Conservation (phyloP, 2,329 filamentous ascomycete genomes). For the Trichocomaceae sp. region DNA sequence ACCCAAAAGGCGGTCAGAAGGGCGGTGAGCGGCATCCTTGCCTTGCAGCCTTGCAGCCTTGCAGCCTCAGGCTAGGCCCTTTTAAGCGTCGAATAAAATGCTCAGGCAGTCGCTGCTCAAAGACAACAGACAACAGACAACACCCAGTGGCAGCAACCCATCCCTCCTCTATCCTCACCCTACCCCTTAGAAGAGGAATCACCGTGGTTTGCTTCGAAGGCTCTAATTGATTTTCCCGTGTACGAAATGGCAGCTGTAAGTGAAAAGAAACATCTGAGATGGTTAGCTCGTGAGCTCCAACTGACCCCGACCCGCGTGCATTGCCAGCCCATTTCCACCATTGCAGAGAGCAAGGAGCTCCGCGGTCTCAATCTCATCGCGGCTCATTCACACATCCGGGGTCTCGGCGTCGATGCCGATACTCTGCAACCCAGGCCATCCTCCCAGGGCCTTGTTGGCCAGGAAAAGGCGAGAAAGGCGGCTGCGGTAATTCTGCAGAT, state of each 20-base stretch:
- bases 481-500: slow-evolving; percentile 95
- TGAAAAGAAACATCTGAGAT: neutral
- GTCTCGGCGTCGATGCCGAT: slow-evolving; percentile 85
- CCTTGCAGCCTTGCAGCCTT: neutral
- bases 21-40: slow-evolving; percentile 8
- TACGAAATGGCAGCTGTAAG: slow-evolving; percentile 13
- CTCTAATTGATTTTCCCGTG: neutral
- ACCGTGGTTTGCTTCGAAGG: neutral
- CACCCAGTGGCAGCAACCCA: neutral
- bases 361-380: slow-evolving; percentile 95
- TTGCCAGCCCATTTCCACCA: slow-evolving; percentile 62
- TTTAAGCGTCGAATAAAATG: neutral
- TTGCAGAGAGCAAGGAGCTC: slow-evolving; percentile 93
- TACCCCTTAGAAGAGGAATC: neutral
- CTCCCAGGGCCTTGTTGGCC: slow-evolving; percentile 90
- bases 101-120: neutral
- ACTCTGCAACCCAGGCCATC: slow-evolving; percentile 77
- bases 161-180: neutral
- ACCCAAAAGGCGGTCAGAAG: slow-evolving; percentile 3
- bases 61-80: slow-evolving; percentile 1
- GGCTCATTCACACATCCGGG: slow-evolving; percentile 95
- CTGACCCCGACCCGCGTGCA: neutral
- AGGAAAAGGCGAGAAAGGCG: slow-evolving; percentile 93
- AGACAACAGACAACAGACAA: neutral
- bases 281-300: neutral